Conservation (phyloP, 768 basidiomycete genomes). For the Hirschioporus abietinus region DNA sequence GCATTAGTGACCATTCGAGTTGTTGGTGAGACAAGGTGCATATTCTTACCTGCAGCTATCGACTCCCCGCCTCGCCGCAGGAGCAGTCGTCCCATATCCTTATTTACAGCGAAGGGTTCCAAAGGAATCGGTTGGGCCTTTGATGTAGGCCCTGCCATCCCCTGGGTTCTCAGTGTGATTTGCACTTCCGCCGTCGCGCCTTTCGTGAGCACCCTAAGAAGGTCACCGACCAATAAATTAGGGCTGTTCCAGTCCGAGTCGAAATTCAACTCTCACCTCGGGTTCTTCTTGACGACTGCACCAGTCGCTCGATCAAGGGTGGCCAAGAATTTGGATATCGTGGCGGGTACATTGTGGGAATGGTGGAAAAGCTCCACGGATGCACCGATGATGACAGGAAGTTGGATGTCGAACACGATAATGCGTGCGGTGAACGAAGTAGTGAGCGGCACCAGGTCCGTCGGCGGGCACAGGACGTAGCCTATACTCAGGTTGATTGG, state of each 20-base stretch:
- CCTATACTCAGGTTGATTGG: constrained; percentile 83
- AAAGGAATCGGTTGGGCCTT: constrained; percentile 65
- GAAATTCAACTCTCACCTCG: constrained; percentile 52
- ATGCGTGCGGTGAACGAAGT: constrained; percentile 79
- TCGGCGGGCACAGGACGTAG: constrained; percentile 77
- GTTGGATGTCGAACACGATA: constrained; percentile 88
- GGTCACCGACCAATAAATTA: constrained; percentile 8
- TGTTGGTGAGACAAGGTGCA: background rate
- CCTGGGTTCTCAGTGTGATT: constrained; percentile 61
- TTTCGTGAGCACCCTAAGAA: constrained; percentile 75
- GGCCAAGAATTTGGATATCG: constrained; percentile 73
- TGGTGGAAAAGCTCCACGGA: constrained; percentile 96
- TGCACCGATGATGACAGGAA: constrained; percentile 84
- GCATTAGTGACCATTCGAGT: constrained; percentile 7
- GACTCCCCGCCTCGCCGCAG: constrained; percentile 90
- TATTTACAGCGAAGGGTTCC: constrained; percentile 82
- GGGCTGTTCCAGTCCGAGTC: background rate
- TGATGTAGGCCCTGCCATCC: constrained; percentile 41
- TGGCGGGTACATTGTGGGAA: constrained; percentile 87
- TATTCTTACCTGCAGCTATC: constrained; percentile 72
- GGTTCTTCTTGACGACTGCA: constrained; percentile 66
- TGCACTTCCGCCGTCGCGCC: constrained; percentile 81
- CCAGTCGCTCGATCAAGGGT: constrained; percentile 78
- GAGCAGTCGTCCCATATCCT: constrained; percentile 93
- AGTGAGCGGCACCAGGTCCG: constrained; percentile 69